Percentiles rank a stretch among this genome's conserved stretches.
phyloP scores from a whole-genome alignment of 371 early-diverging fungal genomes.

The Saksenaea vasiformis region DNA sequence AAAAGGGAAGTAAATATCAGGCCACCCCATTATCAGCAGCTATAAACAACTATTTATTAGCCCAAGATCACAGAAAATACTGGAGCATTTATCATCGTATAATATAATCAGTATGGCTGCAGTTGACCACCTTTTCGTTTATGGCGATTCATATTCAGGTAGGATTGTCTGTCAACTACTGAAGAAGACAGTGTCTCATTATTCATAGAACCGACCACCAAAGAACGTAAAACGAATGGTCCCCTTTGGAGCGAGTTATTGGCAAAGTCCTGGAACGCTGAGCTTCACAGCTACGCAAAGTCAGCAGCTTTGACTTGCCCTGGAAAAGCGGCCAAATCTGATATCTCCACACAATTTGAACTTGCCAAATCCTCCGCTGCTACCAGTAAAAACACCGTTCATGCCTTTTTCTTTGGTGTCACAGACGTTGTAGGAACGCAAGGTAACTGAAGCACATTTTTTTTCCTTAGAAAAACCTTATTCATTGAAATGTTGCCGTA shows the following conservation, averaged over 20 bases:
- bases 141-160: conserved; percentile 57
- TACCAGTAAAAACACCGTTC: conserved; percentile 15
- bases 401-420: conserved; percentile 38
- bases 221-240: conserved; percentile 38
- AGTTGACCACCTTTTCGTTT: conserved; percentile 45
- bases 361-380: background rate
- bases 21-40: background rate
- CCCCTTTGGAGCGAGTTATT: conserved; percentile 44
- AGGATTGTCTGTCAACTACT: background rate
- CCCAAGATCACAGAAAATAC: background rate
- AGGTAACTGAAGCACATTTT: conserved; percentile 6
- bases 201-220: conserved; percentile 6
- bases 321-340: background rate
- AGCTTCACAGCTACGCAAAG: conserved; percentile 31
- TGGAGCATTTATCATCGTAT: background rate
- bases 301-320: conserved; percentile 30
- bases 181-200: background rate
- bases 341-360: background rate
- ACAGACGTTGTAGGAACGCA: conserved; percentile 33
- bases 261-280: conserved; percentile 27
- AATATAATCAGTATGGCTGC: conserved; percentile 77
- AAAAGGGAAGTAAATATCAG: conserved; percentile 3
- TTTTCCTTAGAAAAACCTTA: too few relatives aligned
- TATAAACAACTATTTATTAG: background rate
- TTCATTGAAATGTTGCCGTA: background rate